These are phyloP conservation scores for Nitzschia palea DNA, from an alignment of 108 stramenopile species.

Conservation along the genomic window DNA sequence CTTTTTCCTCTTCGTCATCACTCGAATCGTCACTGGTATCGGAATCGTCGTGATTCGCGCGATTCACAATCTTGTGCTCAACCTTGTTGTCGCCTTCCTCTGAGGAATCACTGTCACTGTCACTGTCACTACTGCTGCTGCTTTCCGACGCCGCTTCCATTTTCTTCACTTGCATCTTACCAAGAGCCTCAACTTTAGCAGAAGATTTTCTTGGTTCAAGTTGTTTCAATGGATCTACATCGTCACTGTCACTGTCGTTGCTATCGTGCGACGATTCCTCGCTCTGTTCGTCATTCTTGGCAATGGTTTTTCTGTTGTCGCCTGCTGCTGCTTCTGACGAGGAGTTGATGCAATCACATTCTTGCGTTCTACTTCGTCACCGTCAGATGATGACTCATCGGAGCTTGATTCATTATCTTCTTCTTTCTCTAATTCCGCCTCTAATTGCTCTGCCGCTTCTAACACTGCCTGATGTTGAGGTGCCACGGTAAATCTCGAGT, in stretches of 20 bases:
- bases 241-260: constrained; percentile 29
- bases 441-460: constrained; percentile 39
- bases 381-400: no score
- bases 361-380: background rate
- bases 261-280: constrained; percentile 25
- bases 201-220: background rate
- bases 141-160: no score
- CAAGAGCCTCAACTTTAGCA: no score
- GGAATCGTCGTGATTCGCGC: constrained; percentile 4
- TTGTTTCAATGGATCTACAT: constrained; percentile 10
- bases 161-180: background rate
- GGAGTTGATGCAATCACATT: background rate
- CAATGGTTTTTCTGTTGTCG: background rate
- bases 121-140: constrained; percentile 15
- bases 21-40: constrained; percentile 19
- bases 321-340: background rate
- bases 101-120: constrained; percentile 5
- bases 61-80: background rate
- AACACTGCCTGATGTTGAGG: constrained; percentile 37
- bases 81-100: background rate
- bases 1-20: constrained; percentile 1
- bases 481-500: constrained; percentile 40
- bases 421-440: constrained; percentile 20
- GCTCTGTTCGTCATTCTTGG: background rate
- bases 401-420: constrained; percentile 14